These are phyloP conservation scores for Solanum chacoense DNA, from an alignment of 305 asterid genomes.

Conservation along the genomic window DNA sequence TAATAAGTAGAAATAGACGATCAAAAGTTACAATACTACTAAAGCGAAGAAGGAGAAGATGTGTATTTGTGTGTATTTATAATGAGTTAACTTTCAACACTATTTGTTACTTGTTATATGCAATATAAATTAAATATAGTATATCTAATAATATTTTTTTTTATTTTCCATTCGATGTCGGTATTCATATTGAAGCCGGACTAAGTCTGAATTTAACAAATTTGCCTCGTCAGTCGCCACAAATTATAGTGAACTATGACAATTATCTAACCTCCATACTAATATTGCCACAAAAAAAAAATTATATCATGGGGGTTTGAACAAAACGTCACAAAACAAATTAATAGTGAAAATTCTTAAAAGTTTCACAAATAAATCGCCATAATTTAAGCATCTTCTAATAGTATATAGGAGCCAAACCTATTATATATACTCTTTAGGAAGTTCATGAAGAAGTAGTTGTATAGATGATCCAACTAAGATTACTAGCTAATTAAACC, in stretches of 20 bases:
- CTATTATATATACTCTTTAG: neutral
- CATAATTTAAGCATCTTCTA: neutral
- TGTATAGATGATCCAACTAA: neutral
- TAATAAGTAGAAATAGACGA: neutral
- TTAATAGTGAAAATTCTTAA: neutral
- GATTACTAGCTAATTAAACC: neutral
- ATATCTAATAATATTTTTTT: too few species aligned
- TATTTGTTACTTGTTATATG: neutral
- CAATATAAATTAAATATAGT: too few species aligned
- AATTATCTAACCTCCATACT: neutral
- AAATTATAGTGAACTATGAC: neutral
- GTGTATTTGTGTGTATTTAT: neutral
- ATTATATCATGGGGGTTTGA: neutral
- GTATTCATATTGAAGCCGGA: too few species aligned
- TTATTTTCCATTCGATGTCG: too few species aligned
- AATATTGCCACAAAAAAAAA: neutral
- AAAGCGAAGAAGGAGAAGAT: neutral
- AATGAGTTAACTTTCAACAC: neutral
- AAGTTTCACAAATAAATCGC: neutral
- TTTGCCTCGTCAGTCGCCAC: neutral
- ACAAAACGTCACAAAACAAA: too few species aligned
- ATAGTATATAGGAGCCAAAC: neutral
- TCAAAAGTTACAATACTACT: neutral
- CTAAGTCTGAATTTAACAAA: too few species aligned
- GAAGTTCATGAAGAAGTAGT: neutral